Evolutionary conservation across 371 early-diverging fungal species (phyloP), one percentile per base, ranked within the genome.

Genomic region (Smittium mucronatum): DNA sequence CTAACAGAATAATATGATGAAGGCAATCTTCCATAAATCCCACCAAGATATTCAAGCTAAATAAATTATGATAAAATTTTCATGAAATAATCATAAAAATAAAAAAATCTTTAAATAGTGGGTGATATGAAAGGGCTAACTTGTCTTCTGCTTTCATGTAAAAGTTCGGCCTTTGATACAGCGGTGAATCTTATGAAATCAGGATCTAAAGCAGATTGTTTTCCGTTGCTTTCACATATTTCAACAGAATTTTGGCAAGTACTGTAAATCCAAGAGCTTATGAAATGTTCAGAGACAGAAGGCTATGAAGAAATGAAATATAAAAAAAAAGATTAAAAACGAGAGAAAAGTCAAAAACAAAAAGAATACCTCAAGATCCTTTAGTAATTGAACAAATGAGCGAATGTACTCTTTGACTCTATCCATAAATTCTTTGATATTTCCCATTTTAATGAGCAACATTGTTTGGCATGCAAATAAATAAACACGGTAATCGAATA

Each of bases 401-500:
- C 65, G 61, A 0, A 80, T 58, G 34, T 77, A 80, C 25, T 67
- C 69, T 58, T 72, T 72, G 1, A 74, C 75, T 0, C 80, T 73
- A 30, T 69, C 59, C 31, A 70, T 72, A 29, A 80, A 70, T 70
- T 80, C 80, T 5, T 8, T 68, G 34, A 67, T 73, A 16, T 85
- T 82, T 16, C 83, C 84, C 66, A 89, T 72, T 35, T 85, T 84
- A 30, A 91, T 76, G 25, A 95, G 75, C 74, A 95, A 79, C 57
- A 84, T 84, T 31, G 86, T 84, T 74, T 96, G 98, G 30, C 94
- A 80, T 17, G 89, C 92, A 77, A 95, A 94, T 2, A 97, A 80
- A 75, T 96, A 97, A 63, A 90, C 85, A 63, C 94, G 86, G 69
- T 96, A 94, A 78, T 97, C 98, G 76, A 95, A 96, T 32, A 95